phyloP scores from a whole-genome alignment of 371 early-diverging fungal genomes.

The Mortierella sp. region DNA sequence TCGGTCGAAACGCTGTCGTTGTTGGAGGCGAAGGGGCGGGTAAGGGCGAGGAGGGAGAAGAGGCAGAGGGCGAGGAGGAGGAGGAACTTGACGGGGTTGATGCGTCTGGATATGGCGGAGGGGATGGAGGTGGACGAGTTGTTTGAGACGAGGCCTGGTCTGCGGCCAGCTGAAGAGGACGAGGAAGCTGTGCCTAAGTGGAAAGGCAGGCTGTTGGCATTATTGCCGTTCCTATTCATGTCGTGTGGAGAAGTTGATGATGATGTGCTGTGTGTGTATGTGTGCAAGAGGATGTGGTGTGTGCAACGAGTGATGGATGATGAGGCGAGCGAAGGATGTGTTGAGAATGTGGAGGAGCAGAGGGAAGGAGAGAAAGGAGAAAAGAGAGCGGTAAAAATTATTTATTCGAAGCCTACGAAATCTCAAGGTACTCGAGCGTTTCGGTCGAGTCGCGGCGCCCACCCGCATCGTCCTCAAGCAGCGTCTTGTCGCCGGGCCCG shows the following conservation, averaged over 20 bases:
- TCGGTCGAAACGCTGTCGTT: not conserved
- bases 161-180: not conserved
- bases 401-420: not conserved
- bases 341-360: too few relatives aligned
- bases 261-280: not conserved
- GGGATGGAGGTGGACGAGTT: constrained; percentile 8
- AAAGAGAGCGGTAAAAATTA: not conserved
- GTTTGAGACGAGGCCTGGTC: constrained; percentile 15
- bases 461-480: constrained; percentile 1
- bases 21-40: constrained; percentile 17
- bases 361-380: too few relatives aligned
- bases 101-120: constrained; percentile 13
- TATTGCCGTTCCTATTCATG: constrained; percentile 48
- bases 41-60: constrained; percentile 29
- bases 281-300: not conserved
- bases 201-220: constrained; percentile 43
- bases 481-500: not conserved
- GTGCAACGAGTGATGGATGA: not conserved
- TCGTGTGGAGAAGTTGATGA: not conserved
- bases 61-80: constrained; percentile 32
- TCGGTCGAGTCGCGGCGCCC: constrained; percentile 29
- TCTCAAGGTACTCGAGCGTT: constrained; percentile 26
- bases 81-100: constrained; percentile 33
- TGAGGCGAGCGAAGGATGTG: not conserved
- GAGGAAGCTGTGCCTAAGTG: constrained; percentile 16